A percentile compares a stretch with the other conserved stretches of the same genome.
Conservation (phyloP, 2,329 filamentous ascomycete species). For the Aspergillus calidoustus region DNA sequence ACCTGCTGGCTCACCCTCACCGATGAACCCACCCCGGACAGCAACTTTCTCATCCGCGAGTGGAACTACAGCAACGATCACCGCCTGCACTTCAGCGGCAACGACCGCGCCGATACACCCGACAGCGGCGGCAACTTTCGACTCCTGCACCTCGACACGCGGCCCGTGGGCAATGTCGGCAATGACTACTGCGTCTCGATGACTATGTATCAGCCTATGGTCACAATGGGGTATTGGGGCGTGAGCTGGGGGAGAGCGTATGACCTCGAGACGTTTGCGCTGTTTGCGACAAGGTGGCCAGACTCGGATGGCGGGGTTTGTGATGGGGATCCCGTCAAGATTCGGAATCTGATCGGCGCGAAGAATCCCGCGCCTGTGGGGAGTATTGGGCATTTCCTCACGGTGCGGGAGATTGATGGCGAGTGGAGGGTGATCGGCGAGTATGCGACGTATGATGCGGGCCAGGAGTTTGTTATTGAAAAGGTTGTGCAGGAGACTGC, state of each 20-base stretch:
- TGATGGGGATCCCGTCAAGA: constrained; percentile 1
- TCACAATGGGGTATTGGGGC: neutral
- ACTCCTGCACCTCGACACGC: neutral
- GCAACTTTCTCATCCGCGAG: constrained; percentile 3
- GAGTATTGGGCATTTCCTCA: neutral
- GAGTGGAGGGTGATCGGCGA: neutral
- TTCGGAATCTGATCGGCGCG: constrained; percentile 1
- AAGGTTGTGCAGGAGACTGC: neutral
- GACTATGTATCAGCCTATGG: neutral
- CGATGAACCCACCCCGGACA: neutral
- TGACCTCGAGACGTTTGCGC: constrained; percentile 1
- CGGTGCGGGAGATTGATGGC: neutral
- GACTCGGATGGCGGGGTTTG: neutral
- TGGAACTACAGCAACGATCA: neutral
- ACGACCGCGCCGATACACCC: neutral
- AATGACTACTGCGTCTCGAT: neutral
- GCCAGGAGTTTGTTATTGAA: neutral
- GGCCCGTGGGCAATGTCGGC: neutral
- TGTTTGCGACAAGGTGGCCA: neutral
- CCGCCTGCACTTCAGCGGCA: neutral
- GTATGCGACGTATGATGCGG: neutral
- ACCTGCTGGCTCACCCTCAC: constrained; percentile 2
- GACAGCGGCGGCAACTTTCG: neutral
- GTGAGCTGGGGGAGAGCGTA: neutral
- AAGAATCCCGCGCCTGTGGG: neutral